These are phyloP conservation scores for Aspergillus caelatus DNA, from an alignment of 2,329 filamentous ascomycete species.

Conservation along the genomic window DNA sequence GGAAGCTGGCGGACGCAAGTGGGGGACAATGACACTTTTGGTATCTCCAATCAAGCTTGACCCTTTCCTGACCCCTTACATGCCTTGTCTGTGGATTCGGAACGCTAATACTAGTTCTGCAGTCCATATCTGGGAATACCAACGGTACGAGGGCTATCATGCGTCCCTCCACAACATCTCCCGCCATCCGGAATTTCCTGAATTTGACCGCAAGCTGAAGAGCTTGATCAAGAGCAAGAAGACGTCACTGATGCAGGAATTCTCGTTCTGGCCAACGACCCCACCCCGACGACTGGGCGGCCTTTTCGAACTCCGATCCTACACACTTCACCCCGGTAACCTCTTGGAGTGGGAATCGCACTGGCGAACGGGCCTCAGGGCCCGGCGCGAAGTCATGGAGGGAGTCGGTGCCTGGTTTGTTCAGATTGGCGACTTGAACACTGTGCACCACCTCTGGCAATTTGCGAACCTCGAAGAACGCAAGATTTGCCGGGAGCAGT, in stretches of 20 bases:
- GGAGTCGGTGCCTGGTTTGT: conserved; percentile 98
- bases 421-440: conserved; percentile 96
- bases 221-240: conserved; percentile 81
- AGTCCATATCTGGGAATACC: conserved; percentile 99
- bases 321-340: conserved; percentile 93
- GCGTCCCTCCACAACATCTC: conserved; percentile 84
- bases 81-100: not conserved
- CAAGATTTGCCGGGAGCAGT: conserved; percentile 86
- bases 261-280: conserved; percentile 98
- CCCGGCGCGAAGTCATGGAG: conserved; percentile 95
- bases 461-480: conserved; percentile 96
- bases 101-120: conserved; percentile 32
- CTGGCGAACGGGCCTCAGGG: conserved; percentile 89
- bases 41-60: conserved; percentile 55
- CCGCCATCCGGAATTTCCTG: conserved; percentile 77
- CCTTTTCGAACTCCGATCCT: conserved; percentile 93
- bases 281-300: conserved; percentile 87
- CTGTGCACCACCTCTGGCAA: conserved; percentile 97
- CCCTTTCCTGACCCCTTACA: not conserved
- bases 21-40: conserved; percentile 94
- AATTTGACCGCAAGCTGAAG: conserved; percentile 83
- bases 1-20: conserved; percentile 99
- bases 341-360: conserved; percentile 98
- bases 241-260: conserved; percentile 96
- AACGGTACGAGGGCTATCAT: conserved; percentile 95